Base-by-base conservation (phyloP, 2,329 filamentous ascomycete species). In the Aspergillus caelatus region DNA sequence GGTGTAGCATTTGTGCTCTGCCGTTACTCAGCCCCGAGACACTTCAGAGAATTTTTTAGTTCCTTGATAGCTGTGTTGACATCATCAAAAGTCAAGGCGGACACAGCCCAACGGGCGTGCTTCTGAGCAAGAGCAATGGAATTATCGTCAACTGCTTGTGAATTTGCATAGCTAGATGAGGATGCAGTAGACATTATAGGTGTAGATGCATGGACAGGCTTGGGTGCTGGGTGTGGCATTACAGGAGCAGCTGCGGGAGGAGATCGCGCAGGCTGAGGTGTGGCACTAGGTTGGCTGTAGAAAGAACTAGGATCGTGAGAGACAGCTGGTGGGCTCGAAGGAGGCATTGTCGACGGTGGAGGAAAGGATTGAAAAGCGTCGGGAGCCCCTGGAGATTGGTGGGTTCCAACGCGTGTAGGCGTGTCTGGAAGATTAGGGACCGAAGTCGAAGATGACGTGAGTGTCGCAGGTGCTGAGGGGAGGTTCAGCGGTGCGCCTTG, bases 91-190 rank as follows among this genome's bases (percentile, higher is more conserved):
- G 97, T 97, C 55, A 99, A 81, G 0, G 95, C 95, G 12, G 94
- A 97, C 48, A 98, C 96, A 0, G 95, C 95, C 92, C 93, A 99
- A 72, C 93, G 93, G 2, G 94, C 94, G 80, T 98, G 95, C 76
- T 98, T 99, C 77, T 97, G 93, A 5, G 95, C 94, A 70, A 89
- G 86, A 41, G 87, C 82, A 41, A 97, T 90, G 0, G 90, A 84
- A 63, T 93, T 90, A 67, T 97, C 92, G 12, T 90, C 85, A 6
- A 83, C 71, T 7, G 73, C 71, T n/a, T 77, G 75, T 21, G 74
- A 64, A 39, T 65, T 67, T 12, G 63, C 57, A 41, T 74, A 67
- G 46, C 65, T 66, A 14, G 70, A 64, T 36, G 60, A 39, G 7
- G 70, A 63, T 4, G 69, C 62, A 32, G 74, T 61, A 9, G 69